Evolutionary conservation across 2,329 filamentous ascomycete species (phyloP), one percentile per base, ranked within the genome.

Genomic region (Mycogone perniciosa): DNA sequence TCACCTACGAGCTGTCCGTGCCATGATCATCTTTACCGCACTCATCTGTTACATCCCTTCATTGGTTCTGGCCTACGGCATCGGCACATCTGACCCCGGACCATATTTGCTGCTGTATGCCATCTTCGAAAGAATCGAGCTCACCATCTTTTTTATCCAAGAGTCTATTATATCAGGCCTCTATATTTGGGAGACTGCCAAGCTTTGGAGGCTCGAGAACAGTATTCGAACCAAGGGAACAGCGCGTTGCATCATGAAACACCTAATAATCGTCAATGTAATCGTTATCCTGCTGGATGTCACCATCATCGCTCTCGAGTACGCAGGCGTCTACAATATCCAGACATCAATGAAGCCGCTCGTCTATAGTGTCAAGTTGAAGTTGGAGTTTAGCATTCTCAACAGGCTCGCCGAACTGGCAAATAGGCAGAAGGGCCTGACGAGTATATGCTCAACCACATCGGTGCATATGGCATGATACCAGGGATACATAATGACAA

Each of bases 61-160:
- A n/a, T n/a, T n/a, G n/a, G n/a, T n/a, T n/a, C n/a, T n/a, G n/a
- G n/a, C n/a, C n/a, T 6, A 63, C 26, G 39, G n/a, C 9, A 8
- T 9, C 39, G 26, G 26, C n/a, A 13, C 39, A 9, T 41, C 39
- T 8, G 26, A 27, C 20, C 6, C n/a, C 9, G 39, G 39, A n/a
- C 34, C 34, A 2, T 59, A 51, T 43, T 33, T 54, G 4, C 38
- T 53, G 27, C 44, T 51, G 8, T 76, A 76, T 52, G 64, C 67
- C 10, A 59, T 73, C 44, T 59, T 75, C 63, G 76, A 80, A 56
- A 74, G 74, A 56, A 66, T 79, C 20, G 75, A 80, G 59, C 73
- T 79, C 62, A 76, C 73, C 7, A 65, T 74, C 1, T 79, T 80
- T 57, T 77, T 72, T 55, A 50, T 78, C n/a, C 76, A 79, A 58